Conservation (phyloP, 306 rosid species). For the Arachis stenosperma region DNA sequence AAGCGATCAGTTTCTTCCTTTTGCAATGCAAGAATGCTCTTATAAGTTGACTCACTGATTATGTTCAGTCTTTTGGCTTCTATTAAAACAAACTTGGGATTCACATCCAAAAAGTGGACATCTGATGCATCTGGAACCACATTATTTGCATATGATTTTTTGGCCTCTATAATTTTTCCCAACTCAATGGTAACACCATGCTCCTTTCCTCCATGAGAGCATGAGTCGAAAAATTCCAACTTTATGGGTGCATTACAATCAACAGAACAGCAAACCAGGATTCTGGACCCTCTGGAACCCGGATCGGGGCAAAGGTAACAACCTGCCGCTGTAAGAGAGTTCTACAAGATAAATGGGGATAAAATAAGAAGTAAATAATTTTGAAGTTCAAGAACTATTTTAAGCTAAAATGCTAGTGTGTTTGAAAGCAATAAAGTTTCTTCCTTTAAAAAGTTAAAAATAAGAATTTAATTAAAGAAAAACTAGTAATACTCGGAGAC, state of each 20-base stretch:
- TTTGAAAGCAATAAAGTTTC: not conserved
- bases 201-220: constrained; percentile 40
- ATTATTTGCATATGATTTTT: constrained; percentile 51
- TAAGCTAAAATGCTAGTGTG: constrained; percentile 16
- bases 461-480: not conserved
- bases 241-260: constrained; percentile 64
- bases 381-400: constrained; percentile 23
- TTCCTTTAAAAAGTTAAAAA: not conserved
- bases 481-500: constrained; percentile 4
- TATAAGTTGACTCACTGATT: constrained; percentile 65
- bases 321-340: constrained; percentile 83
- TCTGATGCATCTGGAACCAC: constrained; percentile 58
- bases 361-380: constrained; percentile 13
- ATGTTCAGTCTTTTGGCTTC: constrained; percentile 72
- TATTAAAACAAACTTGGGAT: constrained; percentile 58
- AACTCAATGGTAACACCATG: constrained; percentile 44
- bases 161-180: constrained; percentile 53
- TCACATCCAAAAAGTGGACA: constrained; percentile 69
- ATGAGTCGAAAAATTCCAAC: constrained; percentile 45
- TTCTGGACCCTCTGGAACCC: constrained; percentile 75
- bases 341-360: constrained; percentile 50
- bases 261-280: constrained; percentile 73
- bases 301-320: constrained; percentile 97
- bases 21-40: constrained; percentile 57
- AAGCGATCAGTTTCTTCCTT: constrained; percentile 70